A percentile compares a stretch with the other conserved stretches of the same genome.
phyloP scores from a whole-genome alignment of 2,329 filamentous ascomycete genomes.

The Helminthosporium solani region DNA sequence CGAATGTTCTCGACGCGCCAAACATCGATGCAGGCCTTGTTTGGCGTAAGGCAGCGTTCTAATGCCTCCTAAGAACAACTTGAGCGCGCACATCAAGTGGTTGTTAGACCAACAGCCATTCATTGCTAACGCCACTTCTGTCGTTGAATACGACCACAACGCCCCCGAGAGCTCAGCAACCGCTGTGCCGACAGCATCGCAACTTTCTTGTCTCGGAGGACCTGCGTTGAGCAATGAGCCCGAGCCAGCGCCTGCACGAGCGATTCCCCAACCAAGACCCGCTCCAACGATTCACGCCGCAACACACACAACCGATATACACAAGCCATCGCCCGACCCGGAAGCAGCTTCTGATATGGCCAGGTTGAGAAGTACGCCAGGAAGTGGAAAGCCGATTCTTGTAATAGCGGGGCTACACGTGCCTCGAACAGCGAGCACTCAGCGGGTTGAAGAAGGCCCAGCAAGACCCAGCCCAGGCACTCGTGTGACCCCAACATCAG shows the following conservation, averaged over 20 bases:
- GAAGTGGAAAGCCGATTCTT: conserved; percentile 42
- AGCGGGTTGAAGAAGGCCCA: conserved; percentile 2
- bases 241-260: conserved; percentile 15
- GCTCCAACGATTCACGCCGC: conserved; percentile 21
- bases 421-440: conserved; percentile 5
- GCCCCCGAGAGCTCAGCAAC: conserved; percentile 22
- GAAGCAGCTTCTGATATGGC: conserved; percentile 43
- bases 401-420: conserved; percentile 28
- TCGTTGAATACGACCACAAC: conserved; percentile 32
- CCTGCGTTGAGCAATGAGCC: conserved; percentile 21
- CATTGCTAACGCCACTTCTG: conserved; percentile 39
- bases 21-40: conserved; percentile 20
- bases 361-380: conserved; percentile 46
- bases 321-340: conserved; percentile 16
- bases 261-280: conserved; percentile 17
- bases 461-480: conserved; percentile 3
- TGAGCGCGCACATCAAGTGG: conserved; percentile 52
- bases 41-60: conserved; percentile 31
- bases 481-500: conserved; percentile 10
- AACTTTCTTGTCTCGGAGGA: conserved; percentile 12
- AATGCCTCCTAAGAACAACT: conserved; percentile 52
- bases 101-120: conserved; percentile 49
- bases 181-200: conserved; percentile 15
- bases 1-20: conserved; percentile 22
- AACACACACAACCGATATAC: conserved; percentile 27